Evolutionary conservation across 805 yeast species (phyloP).

Genomic region (Candida krabiensis): DNA sequence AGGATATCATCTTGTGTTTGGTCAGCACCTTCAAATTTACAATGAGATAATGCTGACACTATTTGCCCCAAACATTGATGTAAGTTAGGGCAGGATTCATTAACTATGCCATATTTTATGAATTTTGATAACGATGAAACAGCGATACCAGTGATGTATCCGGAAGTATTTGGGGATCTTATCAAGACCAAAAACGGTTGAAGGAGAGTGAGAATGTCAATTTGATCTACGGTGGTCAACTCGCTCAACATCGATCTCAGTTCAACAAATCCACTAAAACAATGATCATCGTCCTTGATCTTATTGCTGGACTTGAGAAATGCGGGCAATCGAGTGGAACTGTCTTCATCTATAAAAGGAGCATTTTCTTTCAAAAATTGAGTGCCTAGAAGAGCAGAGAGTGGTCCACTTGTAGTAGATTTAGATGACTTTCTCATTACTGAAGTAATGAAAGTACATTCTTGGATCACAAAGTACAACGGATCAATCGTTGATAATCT

Average conservation of each 20-base stretch:
- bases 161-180: slow-evolving; percentile 82
- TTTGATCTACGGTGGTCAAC: slow-evolving; percentile 46
- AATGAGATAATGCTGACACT: slow-evolving; percentile 79
- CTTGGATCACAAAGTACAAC: slow-evolving; percentile 79
- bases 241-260: slow-evolving; percentile 69
- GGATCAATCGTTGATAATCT: slow-evolving; percentile 58
- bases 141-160: slow-evolving; percentile 80
- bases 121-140: slow-evolving; percentile 74
- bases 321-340: slow-evolving; percentile 24
- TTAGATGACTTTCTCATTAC: slow-evolving; percentile 87
- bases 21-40: slow-evolving; percentile 94
- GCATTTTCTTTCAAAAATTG: slow-evolving; percentile 33
- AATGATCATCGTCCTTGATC: slow-evolving; percentile 46
- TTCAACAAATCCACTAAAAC: slow-evolving; percentile 77
- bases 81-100: slow-evolving; percentile 52
- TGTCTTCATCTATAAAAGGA: slow-evolving; percentile 30
- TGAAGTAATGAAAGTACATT: slow-evolving; percentile 81
- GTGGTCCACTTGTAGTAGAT: slow-evolving; percentile 62
- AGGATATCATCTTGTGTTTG: slow-evolving; percentile 92
- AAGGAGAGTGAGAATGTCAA: slow-evolving; percentile 71
- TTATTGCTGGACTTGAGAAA: slow-evolving; percentile 30
- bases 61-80: slow-evolving; percentile 62
- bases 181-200: slow-evolving; percentile 87
- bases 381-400: slow-evolving; percentile 81
- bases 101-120: slow-evolving; percentile 67